Base-by-base conservation (phyloP, 2,329 filamentous ascomycete species). In the Penicillium frequentans region DNA sequence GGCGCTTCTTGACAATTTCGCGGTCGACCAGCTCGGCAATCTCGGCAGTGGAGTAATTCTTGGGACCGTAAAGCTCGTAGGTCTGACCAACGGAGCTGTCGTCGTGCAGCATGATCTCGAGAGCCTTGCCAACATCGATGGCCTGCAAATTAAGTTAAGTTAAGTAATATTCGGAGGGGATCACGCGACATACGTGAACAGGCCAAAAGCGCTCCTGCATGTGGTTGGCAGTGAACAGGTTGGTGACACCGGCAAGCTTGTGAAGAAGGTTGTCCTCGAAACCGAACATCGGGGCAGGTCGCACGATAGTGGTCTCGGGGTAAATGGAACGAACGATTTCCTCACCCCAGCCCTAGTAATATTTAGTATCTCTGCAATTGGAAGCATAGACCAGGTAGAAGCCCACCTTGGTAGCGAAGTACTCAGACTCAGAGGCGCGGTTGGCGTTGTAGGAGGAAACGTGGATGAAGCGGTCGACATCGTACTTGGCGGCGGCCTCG, bases 281-380 rank as follows among this genome's bases (percentile, higher is more conserved):
- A 35, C 95, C 95, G 72, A 96, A 99, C 76, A 96, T 85, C 52
- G 93, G 95, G 13, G 93, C 90, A 45, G 95, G 95, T 62, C 95
- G 87, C 63, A 99, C 95, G 67, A 99, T 92, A 46, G 95, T 99
- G 19, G 95, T 96, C 79, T 99, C 95, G 26, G 95, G 95, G 81
- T 92, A 99, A 73, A 98, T 93, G 68, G 84, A 86, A 61, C 93
- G 88, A 46, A 88, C 95, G 49, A 96, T 85, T 72, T 89, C 82
- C 80, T 99, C 95, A 65, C 90, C 90, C 70, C 82, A 85, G 58
- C 83, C 93, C 89, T 89, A 60, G 24, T 37, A 49, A 13, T 33
- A 33, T 43, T 66, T 44, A 66, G 61, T 45, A 58, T 57, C 16
- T 55, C 42, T 27, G 35, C 5, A 9, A 39, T 43, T 14, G 8